Conservation (phyloP, 805 yeast genomes). For the Zygotorulaspora sp. region DNA sequence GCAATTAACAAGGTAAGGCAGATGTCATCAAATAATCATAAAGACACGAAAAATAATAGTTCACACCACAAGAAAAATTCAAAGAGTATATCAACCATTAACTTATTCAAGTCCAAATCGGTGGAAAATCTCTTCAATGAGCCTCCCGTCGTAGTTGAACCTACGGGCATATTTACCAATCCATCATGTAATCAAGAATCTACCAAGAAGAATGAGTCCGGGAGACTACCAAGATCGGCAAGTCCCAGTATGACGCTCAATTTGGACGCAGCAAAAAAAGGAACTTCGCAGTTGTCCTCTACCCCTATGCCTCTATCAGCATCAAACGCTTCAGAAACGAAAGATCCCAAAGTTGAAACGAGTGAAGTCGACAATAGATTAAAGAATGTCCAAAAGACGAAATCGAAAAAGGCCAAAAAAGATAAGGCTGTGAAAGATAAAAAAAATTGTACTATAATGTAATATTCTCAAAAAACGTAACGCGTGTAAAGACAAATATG, state of each 20-base stretch:
- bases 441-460: conserved; percentile 23
- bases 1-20: conserved; percentile 40
- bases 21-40: conserved; percentile 3
- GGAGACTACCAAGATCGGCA: background rate
- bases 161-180: conserved; percentile 9
- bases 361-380: conserved; percentile 3
- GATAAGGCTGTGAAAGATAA: conserved; percentile 9
- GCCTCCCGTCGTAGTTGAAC: conserved; percentile 2
- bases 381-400: background rate
- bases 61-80: conserved; percentile 15
- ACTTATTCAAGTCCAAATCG: conserved; percentile 18
- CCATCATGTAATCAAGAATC: background rate
- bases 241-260: background rate
- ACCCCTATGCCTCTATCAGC: background rate
- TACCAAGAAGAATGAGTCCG: background rate
- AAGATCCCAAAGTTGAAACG: background rate
- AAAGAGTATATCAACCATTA: conserved; percentile 23
- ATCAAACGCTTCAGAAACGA: background rate
- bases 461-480: background rate
- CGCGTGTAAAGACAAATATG: too few species aligned
- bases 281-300: background rate
- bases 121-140: conserved; percentile 5
- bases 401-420: conserved; percentile 1
- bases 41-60: background rate
- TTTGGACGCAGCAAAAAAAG: background rate